phyloP scores from a whole-genome alignment of 306 rosid genomes.

The Carpinus fangiana region DNA sequence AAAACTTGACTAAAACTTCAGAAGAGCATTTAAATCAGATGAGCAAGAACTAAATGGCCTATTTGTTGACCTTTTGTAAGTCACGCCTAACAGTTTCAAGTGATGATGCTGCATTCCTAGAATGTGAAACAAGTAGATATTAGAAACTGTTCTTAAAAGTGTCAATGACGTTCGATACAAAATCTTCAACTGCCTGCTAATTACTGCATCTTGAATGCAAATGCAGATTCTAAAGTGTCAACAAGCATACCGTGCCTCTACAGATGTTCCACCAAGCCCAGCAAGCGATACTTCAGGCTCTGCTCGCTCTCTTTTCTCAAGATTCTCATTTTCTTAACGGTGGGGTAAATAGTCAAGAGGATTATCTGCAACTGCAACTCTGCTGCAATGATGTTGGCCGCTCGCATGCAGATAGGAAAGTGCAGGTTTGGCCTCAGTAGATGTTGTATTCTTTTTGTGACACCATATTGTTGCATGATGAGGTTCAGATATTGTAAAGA shows the following conservation, averaged over 20 bases:
- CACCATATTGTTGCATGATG: constrained; percentile 17
- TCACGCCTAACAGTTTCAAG: background rate
- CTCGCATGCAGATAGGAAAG: constrained; percentile 22
- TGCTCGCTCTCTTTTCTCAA: constrained; percentile 76
- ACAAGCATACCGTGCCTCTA: constrained; percentile 72
- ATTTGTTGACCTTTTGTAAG: background rate
- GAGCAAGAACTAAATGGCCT: background rate
- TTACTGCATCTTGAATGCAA: constrained; percentile 29
- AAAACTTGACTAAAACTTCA: background rate
- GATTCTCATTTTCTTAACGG: constrained; percentile 72
- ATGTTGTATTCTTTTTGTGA: constrained; percentile 28
- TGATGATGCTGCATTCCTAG: background rate
- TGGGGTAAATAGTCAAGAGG: constrained; percentile 25
- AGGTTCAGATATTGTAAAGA: constrained; percentile 47
- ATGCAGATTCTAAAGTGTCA: constrained; percentile 89
- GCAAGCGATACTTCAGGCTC: constrained; percentile 67
- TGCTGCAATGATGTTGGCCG: constrained; percentile 28
- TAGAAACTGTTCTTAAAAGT: background rate
- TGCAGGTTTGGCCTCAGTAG: constrained; percentile 39
- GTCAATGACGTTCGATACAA: background rate
- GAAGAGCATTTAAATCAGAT: background rate
- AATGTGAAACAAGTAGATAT: background rate
- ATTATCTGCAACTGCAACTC: constrained; percentile 34
- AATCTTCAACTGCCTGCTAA: background rate
- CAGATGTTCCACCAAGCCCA: constrained; percentile 68